Evolutionary conservation across 495 filamentous ascomycete genomes (phyloP), one percentile per base, ranked within the genome.

Genomic region (Elasticomyces elasticus): DNA sequence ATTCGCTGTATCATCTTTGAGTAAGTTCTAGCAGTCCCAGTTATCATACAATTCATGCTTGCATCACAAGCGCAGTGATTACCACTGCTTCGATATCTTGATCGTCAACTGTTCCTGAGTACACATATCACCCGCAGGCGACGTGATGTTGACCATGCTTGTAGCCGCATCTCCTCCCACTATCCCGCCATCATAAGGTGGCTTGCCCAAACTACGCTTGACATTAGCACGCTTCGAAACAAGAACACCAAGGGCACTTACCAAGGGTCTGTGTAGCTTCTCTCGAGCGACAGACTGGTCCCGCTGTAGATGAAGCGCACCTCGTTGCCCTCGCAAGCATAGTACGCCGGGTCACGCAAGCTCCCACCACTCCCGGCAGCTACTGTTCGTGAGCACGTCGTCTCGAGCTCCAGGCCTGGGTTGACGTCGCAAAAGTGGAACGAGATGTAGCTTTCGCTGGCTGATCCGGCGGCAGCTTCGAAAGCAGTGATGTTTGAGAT

Each of bases 361-460:
- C 44, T 40, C 7, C n/a, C 31, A n/a, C 31, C 28, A 19, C 17
- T 19, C 20, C 49, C 49, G 11, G 25, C 10, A 19, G 27, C 12
- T 3, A 52, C 7, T 9, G 26, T 5, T 10, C 31, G 40, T 9
- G 40, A 24, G 22, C 59, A 62, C 13, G 30, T 26, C 7, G 59
- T 62, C 15, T 54, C 46, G 0, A 58, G 22, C 17, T 50, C 25
- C 5, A 62, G 49, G 10, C 55, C 56, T 12, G 23, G 26, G 51
- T 62, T 62, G 13, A 11, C 9, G 24, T 62, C 59, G 49, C 43
- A 44, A 45, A 62, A 58, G 54, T 54, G 38, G 54, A 62, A 58
- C 24, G n/a, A 19, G 42, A 62, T 25, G 43, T 19, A 48, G 58
- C 30, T 50, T 17, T 4, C 5, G 45, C 27, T 19, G 45, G 44